Percentiles rank a stretch among this genome's conserved stretches.
Conservation (phyloP, 192 early-diverging fungal genomes). For the Diversispora eburnea region DNA sequence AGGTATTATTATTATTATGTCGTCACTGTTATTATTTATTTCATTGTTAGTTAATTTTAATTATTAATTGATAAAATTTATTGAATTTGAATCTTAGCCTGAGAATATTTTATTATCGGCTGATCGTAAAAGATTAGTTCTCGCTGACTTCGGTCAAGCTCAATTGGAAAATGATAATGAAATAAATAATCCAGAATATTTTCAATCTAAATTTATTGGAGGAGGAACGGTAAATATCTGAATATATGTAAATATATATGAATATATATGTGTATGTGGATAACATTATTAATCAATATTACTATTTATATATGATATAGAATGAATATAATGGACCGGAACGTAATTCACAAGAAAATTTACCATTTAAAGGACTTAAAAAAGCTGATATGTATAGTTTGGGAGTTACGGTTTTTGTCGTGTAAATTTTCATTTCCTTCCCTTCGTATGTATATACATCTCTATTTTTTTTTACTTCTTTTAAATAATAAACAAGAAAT, state of each 20-base stretch:
- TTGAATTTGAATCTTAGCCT: not conserved
- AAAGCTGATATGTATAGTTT: constrained; percentile 1
- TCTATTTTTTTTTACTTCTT: not conserved
- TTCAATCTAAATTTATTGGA: not conserved
- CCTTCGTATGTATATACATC: not conserved
- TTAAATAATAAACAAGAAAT: not conserved
- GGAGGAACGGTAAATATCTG: not conserved
- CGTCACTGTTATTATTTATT: not conserved
- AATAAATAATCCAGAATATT: not conserved
- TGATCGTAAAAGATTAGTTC: not conserved
- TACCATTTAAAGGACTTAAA: not conserved
- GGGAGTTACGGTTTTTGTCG: not conserved
- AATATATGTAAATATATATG: not conserved
- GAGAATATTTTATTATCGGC: not conserved
- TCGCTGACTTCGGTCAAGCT: not conserved
- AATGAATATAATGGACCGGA: not conserved
- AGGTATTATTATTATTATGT: not conserved
- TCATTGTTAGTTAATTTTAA: not conserved
- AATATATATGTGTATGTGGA: no score
- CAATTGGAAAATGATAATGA: not conserved
- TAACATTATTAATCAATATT: not conserved
- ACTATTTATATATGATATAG: not conserved
- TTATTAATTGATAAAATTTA: not conserved
- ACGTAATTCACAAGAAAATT: not conserved
- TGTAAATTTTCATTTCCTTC: not conserved